Base-by-base conservation (phyloP, 2,329 filamentous ascomycete species). In the Claviceps sp. region DNA sequence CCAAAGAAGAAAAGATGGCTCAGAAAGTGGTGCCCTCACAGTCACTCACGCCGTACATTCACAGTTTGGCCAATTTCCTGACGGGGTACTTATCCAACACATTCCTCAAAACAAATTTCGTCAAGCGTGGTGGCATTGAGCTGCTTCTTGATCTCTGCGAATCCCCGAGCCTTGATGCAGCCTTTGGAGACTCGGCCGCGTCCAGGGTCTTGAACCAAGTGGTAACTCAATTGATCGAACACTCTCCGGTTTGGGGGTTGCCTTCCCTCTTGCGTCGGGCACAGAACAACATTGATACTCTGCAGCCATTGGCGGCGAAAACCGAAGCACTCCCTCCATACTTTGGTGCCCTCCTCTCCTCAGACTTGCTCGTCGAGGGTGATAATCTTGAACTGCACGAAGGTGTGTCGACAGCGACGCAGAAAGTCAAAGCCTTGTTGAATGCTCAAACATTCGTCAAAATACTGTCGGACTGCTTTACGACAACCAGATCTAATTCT, bases 141-240 rank as follows among this genome's bases (percentile, higher is more conserved):
- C 75, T 85, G 49, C 74, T 97, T 20, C 74, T 98, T 51, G 89
- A 96, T 62, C 80, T 96, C 52, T 85, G 85, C 42, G 87, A 86
- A 51, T 79, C 90, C 34, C 85, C 89, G 5, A 90, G 88, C 63
- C 75, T 97, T 47, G 82, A 88, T 1, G 82, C 65, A 26, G 82
- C 59, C 16, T 71, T 67, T 55, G 65, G 82, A 41, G 82, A 85
- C 42, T 78, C 79, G 5, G 70, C 76, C 50, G 79, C 86, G 4
- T 84, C 83, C 52, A 79, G 84, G 54, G 81, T 85, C 54, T 74
- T 96, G 51, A 79, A 83, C 16, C 78, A 81, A 38, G 84, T 95
- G 11, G 74, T 95, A 48, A 81, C 87, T 56, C 78, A 84, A 57
- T 77, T 96, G 56, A 80, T 90, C 6, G 91, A 97, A 59, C 78